Percentiles rank a stretch among this genome's conserved stretches.
Conservation (phyloP, 371 early-diverging fungal species). For the Lichtheimia hyalospora region DNA sequence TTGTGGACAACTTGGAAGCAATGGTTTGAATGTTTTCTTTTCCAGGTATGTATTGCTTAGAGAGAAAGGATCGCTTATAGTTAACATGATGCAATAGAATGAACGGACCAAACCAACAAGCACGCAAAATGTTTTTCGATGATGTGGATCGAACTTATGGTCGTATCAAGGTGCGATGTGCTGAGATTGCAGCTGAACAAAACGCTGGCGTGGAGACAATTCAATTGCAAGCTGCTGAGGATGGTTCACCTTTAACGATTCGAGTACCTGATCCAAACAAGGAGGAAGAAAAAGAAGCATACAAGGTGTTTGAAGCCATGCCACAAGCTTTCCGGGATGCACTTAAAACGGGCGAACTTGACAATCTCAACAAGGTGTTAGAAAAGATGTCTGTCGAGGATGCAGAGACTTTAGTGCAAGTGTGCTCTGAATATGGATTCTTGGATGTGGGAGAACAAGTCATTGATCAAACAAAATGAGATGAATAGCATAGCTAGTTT, state of each 20-base stretch:
- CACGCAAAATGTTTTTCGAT: slow-evolving; percentile 75
- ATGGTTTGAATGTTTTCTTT: slow-evolving; percentile 89
- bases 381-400: slow-evolving; percentile 66
- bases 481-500: too few relatives aligned
- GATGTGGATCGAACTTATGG: slow-evolving; percentile 84
- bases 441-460: slow-evolving; percentile 63
- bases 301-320: slow-evolving; percentile 68
- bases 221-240: slow-evolving; percentile 69
- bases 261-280: slow-evolving; percentile 38
- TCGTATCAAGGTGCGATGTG: slow-evolving; percentile 78
- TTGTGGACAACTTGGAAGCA: slow-evolving; percentile 77
- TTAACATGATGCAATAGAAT: slow-evolving; percentile 27
- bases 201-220: slow-evolving; percentile 64
- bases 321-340: slow-evolving; percentile 78
- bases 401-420: slow-evolving; percentile 72
- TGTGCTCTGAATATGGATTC: slow-evolving; percentile 77
- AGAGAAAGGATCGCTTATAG: background rate
- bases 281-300: slow-evolving; percentile 50
- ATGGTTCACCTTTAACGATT: slow-evolving; percentile 59
- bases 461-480: slow-evolving; percentile 38
- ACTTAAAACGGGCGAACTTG: slow-evolving; percentile 72
- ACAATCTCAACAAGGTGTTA: slow-evolving; percentile 81
- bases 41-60: slow-evolving; percentile 46
- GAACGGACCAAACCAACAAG: slow-evolving; percentile 49
- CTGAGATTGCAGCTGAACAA: slow-evolving; percentile 64